Percentiles rank a stretch among this genome's conserved stretches.
Conservation (phyloP, 257 asterid species). For the Jasminum sambac region DNA sequence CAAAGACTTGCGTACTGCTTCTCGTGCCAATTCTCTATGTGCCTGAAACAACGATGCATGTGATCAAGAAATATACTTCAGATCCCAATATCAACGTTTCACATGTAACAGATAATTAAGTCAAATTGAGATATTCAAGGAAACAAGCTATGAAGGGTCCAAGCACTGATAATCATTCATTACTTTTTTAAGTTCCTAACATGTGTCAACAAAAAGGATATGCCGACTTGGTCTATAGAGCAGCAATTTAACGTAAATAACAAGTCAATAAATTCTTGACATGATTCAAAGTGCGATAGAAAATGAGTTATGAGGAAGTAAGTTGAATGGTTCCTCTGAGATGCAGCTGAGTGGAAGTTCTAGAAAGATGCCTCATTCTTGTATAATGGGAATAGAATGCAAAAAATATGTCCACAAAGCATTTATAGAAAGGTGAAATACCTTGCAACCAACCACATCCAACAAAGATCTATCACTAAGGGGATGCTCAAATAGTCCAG, state of each 20-base stretch:
- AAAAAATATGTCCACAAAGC: conserved; percentile 1
- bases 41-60: conserved; percentile 25
- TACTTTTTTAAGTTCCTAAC: not conserved
- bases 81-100: not conserved
- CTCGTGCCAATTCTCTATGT: conserved; percentile 73
- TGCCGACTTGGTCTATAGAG: not conserved
- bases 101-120: not conserved
- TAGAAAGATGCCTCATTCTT: conserved; percentile 7
- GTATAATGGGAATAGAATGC: conserved; percentile 12
- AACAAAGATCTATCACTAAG: conserved; percentile 74
- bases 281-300: conserved; percentile 2
- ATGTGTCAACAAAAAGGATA: not conserved
- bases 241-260: conserved; percentile 7
- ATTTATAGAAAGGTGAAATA: conserved; percentile 31
- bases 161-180: not conserved
- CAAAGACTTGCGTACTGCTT: conserved; percentile 88
- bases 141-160: not conserved
- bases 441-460: conserved; percentile 91
- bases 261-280: not conserved
- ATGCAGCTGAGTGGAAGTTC: not conserved
- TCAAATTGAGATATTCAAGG: not conserved
- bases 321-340: not conserved
- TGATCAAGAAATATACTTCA: conserved; percentile 13
- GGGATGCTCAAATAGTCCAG: conserved; percentile 87
- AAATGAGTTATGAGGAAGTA: conserved; percentile 4